phyloP scores from a whole-genome alignment of 192 early-diverging fungal genomes.

The Entomortierella parvispora region DNA sequence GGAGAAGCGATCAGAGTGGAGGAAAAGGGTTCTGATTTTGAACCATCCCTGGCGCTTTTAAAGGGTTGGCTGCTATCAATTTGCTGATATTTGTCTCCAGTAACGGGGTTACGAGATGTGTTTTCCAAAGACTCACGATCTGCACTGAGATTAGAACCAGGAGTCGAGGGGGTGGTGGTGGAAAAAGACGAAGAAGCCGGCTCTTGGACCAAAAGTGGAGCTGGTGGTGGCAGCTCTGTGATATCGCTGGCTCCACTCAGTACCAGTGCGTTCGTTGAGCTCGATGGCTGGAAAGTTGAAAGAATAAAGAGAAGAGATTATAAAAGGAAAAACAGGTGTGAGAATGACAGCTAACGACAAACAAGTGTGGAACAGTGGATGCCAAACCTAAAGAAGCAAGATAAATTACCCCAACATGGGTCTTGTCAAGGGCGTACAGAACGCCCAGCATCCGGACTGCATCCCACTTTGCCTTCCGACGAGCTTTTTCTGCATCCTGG shows the following conservation, averaged over 20 bases:
- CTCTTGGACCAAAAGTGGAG: not conserved
- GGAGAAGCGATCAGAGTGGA: too few relatives aligned
- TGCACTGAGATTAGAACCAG: not conserved
- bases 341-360: not conserved
- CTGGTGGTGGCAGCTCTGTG: not conserved
- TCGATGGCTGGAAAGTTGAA: constrained; percentile 21
- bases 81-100: too few relatives aligned
- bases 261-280: constrained; percentile 41
- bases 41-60: too few relatives aligned
- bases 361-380: too few relatives aligned
- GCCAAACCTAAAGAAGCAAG: not conserved
- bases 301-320: not conserved
- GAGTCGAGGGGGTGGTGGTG: not conserved
- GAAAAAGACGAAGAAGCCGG: not conserved
- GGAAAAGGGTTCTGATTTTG: too few relatives aligned
- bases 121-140: too few relatives aligned
- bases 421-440: constrained; percentile 48
- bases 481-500: constrained; percentile 21
- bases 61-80: too few relatives aligned
- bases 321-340: not conserved
- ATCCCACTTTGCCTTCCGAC: constrained; percentile 40
- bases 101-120: too few relatives aligned
- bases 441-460: constrained; percentile 50
- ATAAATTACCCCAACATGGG: constrained; percentile 39
- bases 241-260: constrained; percentile 38